Conservation (phyloP, 768 basidiomycete genomes). For the Asterophora lycoperdoides region DNA sequence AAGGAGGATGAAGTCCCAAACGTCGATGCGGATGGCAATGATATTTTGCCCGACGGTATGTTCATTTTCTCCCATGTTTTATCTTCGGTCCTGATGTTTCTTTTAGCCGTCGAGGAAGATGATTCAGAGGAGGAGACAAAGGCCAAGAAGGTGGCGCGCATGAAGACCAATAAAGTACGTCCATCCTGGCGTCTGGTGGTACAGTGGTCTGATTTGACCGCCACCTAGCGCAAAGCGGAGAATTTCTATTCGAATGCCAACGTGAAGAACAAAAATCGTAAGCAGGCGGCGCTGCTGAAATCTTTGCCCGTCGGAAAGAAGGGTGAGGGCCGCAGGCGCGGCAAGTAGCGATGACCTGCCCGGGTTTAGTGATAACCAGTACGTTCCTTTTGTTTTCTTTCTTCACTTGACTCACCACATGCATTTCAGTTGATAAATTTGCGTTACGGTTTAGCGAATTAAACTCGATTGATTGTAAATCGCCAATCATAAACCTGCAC, state of each 20-base stretch:
- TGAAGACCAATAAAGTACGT: constrained; percentile 89
- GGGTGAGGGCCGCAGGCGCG: constrained; percentile 35
- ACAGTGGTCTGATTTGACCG: constrained; percentile 6
- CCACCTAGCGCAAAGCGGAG: constrained; percentile 69
- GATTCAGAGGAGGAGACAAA: constrained; percentile 7
- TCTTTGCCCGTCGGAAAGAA: constrained; percentile 51
- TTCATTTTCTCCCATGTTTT: constrained; percentile 13
- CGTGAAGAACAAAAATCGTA: constrained; percentile 83
- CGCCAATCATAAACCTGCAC: neutral
- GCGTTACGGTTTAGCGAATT: neutral
- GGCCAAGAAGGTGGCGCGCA: constrained; percentile 61
- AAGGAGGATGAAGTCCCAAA: constrained; percentile 25
- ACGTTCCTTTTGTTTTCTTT: neutral
- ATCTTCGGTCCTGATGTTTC: constrained; percentile 4
- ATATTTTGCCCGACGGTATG: constrained; percentile 24
- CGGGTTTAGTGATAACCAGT: constrained; percentile 12
- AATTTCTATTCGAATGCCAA: constrained; percentile 88
- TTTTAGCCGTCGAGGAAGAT: constrained; percentile 4
- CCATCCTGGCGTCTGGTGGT: constrained; percentile 1
- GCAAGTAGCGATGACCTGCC: constrained; percentile 16
- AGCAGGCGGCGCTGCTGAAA: constrained; percentile 57
- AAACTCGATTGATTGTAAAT: neutral
- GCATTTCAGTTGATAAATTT: neutral
- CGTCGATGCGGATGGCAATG: constrained; percentile 27
- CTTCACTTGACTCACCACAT: neutral